Percentiles rank a stretch among this genome's conserved stretches.
Conservation (phyloP, 805 yeast species). For the Starmerella stigmatis region DNA sequence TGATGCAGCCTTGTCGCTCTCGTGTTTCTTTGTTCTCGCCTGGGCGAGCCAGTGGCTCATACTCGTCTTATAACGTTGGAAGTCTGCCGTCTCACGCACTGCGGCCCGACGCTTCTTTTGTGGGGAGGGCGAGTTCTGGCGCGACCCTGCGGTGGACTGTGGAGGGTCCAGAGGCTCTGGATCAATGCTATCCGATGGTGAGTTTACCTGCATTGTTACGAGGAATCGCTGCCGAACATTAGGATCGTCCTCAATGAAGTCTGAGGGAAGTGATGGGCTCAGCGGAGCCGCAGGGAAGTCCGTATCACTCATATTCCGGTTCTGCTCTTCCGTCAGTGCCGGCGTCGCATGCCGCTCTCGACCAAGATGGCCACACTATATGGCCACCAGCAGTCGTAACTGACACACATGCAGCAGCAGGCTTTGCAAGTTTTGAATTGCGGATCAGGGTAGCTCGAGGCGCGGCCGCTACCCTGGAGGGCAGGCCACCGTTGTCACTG, state of each 20-base stretch:
- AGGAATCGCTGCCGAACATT: background rate
- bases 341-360: slow-evolving; percentile 3
- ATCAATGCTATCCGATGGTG: background rate
- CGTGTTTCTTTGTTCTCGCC: slow-evolving; percentile 35
- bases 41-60: slow-evolving; percentile 33
- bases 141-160: background rate
- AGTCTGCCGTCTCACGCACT: background rate
- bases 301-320: slow-evolving; percentile 20
- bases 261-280: slow-evolving; percentile 35
- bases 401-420: too few relatives aligned
- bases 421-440: background rate
- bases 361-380: background rate
- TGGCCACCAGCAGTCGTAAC: background rate
- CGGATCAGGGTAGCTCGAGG: slow-evolving; percentile 3
- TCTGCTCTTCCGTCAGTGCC: background rate
- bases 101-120: slow-evolving; percentile 4
- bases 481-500: too few relatives aligned
- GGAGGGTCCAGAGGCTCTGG: background rate
- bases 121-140: background rate
- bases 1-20: slow-evolving; percentile 31
- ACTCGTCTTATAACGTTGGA: slow-evolving; percentile 16
- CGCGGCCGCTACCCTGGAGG: too few relatives aligned
- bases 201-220: slow-evolving; percentile 4
- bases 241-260: slow-evolving; percentile 22
- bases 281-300: slow-evolving; percentile 29